phyloP scores from a whole-genome alignment of 2,329 filamentous ascomycete species.

The Colletotrichum tropicicola region DNA sequence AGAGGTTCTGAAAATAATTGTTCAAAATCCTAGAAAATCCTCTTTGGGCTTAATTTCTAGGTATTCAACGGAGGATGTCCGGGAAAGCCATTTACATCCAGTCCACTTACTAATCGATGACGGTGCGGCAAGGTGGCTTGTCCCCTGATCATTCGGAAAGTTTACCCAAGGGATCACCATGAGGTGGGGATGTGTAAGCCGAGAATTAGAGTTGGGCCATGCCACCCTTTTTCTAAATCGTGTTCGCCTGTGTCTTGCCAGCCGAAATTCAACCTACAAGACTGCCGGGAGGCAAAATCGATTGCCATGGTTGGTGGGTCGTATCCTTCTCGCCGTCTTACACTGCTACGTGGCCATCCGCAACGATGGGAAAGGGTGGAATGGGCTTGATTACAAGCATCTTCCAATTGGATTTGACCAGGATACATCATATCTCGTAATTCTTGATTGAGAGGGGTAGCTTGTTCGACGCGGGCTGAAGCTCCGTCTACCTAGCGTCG shows the following conservation, averaged over 20 bases:
- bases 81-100: not conserved
- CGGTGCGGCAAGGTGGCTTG: not conserved
- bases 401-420: too few relatives aligned
- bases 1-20: not conserved
- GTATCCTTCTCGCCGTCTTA: not conserved
- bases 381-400: not conserved
- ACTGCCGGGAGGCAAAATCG: not conserved
- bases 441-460: too few relatives aligned
- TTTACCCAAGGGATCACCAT: not conserved
- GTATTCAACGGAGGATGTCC: not conserved
- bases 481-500: too few relatives aligned
- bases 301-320: too few relatives aligned
- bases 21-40: not conserved
- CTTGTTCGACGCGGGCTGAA: too few relatives aligned
- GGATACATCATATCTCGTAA: too few relatives aligned
- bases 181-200: not conserved
- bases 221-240: not conserved
- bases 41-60: not conserved
- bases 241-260: not conserved
- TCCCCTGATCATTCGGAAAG: not conserved
- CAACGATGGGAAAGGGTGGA: not conserved
- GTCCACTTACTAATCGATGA: constrained; percentile 1
- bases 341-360: too few relatives aligned
- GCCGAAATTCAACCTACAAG: not conserved
- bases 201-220: not conserved